A percentile compares a stretch with the other conserved stretches of the same genome.
phyloP scores from a whole-genome alignment of 2,329 filamentous ascomycete genomes.

The Diplodia mutila region DNA sequence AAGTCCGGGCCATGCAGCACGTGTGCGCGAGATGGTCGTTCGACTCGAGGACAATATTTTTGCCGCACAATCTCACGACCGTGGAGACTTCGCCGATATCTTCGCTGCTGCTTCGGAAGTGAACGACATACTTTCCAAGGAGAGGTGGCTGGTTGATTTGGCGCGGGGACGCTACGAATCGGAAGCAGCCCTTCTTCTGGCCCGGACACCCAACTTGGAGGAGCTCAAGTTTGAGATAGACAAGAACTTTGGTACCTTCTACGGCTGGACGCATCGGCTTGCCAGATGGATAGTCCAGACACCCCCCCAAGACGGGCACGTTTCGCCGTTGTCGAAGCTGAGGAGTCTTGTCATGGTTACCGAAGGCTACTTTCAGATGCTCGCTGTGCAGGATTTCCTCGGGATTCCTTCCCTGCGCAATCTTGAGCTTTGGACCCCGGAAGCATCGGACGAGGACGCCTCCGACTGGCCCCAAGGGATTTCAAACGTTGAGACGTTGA shows the following conservation, averaged over 20 bases:
- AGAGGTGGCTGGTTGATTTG: conserved; percentile 7
- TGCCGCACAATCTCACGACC: neutral
- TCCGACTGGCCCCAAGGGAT: neutral
- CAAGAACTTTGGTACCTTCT: conserved; percentile 7
- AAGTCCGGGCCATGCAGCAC: neutral
- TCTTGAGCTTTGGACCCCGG: conserved; percentile 11
- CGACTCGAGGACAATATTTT: conserved; percentile 4
- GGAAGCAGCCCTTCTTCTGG: conserved; percentile 1
- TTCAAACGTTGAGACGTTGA: neutral
- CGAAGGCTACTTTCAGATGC: conserved; percentile 9
- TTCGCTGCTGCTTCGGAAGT: conserved; percentile 6
- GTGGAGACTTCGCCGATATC: neutral
- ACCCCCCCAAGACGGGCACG: neutral
- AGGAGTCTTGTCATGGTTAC: conserved; percentile 2
- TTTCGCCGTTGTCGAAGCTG: neutral
- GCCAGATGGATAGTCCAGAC: neutral
- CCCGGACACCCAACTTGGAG: neutral
- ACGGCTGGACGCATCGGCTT: conserved; percentile 14
- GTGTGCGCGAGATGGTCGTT: neutral
- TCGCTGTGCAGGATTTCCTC: conserved; percentile 9
- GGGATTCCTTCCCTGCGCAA: neutral
- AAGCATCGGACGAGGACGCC: conserved; percentile 5
- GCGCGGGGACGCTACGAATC: conserved; percentile 2
- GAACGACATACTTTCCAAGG: conserved; percentile 12
- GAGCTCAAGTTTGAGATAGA: conserved; percentile 1